Percentiles rank a stretch among this genome's conserved stretches.
Evolutionary conservation across 78 protist species (phyloP).

Genomic region (Dictyostelium purpureum): DNA sequence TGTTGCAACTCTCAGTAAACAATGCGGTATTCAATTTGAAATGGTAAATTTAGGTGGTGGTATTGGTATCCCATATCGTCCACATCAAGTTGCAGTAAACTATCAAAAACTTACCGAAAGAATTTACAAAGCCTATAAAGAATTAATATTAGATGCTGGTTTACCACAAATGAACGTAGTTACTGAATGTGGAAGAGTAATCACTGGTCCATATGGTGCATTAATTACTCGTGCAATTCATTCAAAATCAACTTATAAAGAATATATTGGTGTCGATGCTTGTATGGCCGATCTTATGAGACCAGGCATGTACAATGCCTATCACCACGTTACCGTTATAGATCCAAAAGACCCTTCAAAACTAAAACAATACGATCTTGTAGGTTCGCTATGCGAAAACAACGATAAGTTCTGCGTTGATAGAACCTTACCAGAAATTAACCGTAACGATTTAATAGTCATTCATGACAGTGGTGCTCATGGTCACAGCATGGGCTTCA

Average conservation of each 20-base stretch:
- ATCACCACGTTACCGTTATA: constrained; percentile 42
- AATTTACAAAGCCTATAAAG: not conserved
- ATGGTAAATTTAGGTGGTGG: constrained; percentile 73
- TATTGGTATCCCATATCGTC: constrained; percentile 70
- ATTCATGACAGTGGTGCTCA: constrained; percentile 77
- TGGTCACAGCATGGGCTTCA: constrained; percentile 78
- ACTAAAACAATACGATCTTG: constrained; percentile 32
- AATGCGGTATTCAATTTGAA: constrained; percentile 34
- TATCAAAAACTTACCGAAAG: not conserved
- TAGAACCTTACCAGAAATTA: constrained; percentile 34
- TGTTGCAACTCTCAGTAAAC: not conserved
- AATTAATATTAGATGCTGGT: not conserved
- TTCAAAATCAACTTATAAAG: constrained; percentile 52
- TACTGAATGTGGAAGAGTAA: constrained; percentile 69
- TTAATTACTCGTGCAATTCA: constrained; percentile 59
- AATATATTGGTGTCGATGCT: constrained; percentile 74
- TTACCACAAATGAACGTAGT: constrained; percentile 4
- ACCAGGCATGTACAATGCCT: constrained; percentile 73
- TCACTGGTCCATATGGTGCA: constrained; percentile 60
- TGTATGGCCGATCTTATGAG: constrained; percentile 74
- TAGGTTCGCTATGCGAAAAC: constrained; percentile 73
- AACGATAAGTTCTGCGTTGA: constrained; percentile 66
- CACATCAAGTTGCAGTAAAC: constrained; percentile 19
- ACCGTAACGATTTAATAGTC: not conserved
- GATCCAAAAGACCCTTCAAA: not conserved